Conservation (phyloP, 1,284 basidiomycete species). For the Phenoliferia sp. region DNA sequence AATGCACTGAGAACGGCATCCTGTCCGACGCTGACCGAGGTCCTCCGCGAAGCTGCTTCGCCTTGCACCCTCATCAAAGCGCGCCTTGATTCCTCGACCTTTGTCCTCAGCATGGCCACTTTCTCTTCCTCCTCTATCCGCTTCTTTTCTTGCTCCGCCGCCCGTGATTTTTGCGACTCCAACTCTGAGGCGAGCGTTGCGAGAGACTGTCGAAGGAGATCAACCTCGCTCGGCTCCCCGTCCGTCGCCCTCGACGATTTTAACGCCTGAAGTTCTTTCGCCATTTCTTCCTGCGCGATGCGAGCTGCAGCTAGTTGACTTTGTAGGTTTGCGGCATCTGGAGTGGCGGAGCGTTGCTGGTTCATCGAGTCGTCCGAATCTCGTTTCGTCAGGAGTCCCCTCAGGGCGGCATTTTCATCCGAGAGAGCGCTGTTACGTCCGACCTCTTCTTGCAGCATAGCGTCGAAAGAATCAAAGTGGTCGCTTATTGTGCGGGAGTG, state of each 20-base stretch:
- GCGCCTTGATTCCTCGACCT: conserved; percentile 85
- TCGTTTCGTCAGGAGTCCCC: conserved; percentile 12
- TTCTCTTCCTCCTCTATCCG: conserved; percentile 73
- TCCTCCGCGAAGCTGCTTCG: no score
- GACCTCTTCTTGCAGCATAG: conserved; percentile 12
- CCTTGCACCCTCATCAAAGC: conserved; percentile 86
- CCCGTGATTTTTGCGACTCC: conserved; percentile 51
- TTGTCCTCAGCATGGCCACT: conserved; percentile 69
- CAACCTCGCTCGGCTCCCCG: conserved; percentile 4
- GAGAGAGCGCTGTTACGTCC: conserved; percentile 2
- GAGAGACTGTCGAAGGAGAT: conserved; percentile 45
- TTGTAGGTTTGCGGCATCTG: conserved; percentile 7
- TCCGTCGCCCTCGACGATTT: background rate
- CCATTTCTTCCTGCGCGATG: conserved; percentile 10
- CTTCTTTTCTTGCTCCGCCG: conserved; percentile 58
- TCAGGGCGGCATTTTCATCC: conserved; percentile 27
- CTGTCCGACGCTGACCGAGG: background rate
- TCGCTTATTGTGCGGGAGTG: conserved; percentile 23
- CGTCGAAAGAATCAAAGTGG: conserved; percentile 12
- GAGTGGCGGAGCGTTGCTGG: no score
- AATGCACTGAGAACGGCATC: background rate
- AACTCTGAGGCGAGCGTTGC: conserved; percentile 60
- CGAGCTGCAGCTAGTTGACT: conserved; percentile 21
- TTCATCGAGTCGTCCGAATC: conserved; percentile 26
- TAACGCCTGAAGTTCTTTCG: conserved; percentile 10